Conservation (phyloP, 345 rosid genomes). For the Dimocarpus longan region DNA sequence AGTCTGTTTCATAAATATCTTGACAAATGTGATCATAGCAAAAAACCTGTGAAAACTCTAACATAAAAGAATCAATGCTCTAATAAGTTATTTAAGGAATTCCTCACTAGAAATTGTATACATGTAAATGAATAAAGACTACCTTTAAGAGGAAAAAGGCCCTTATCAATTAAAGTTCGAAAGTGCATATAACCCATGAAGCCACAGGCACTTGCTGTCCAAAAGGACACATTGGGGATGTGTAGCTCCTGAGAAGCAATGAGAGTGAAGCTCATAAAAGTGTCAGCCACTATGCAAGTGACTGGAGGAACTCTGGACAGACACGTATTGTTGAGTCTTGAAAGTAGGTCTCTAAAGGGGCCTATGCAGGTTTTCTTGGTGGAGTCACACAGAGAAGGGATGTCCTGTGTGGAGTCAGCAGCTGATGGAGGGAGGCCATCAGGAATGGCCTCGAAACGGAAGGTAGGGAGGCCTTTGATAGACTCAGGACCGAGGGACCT, state of each 20-base stretch:
- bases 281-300: conserved; percentile 25
- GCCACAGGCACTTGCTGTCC: background rate
- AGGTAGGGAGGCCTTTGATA: conserved; percentile 28
- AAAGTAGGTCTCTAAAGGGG: conserved; percentile 29
- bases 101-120: too few species aligned
- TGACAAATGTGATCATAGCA: too few species aligned
- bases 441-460: conserved; percentile 28
- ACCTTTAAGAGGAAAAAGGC: conserved; percentile 42
- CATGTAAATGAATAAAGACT: background rate
- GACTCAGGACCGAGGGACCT: conserved; percentile 31
- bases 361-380: conserved; percentile 9
- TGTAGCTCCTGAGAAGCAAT: conserved; percentile 31
- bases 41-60: too few species aligned
- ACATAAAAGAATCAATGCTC: too few species aligned
- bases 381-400: background rate
- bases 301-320: background rate
- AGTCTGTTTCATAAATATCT: too few species aligned
- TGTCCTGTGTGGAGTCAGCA: background rate
- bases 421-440: conserved; percentile 1
- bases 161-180: conserved; percentile 29
- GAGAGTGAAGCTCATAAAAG: conserved; percentile 29
- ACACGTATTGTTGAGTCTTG: background rate
- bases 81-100: too few species aligned
- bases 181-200: conserved; percentile 19
- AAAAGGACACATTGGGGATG: conserved; percentile 22